Conservation (phyloP, 345 rosid genomes). For the Ailanthus altissimus region DNA sequence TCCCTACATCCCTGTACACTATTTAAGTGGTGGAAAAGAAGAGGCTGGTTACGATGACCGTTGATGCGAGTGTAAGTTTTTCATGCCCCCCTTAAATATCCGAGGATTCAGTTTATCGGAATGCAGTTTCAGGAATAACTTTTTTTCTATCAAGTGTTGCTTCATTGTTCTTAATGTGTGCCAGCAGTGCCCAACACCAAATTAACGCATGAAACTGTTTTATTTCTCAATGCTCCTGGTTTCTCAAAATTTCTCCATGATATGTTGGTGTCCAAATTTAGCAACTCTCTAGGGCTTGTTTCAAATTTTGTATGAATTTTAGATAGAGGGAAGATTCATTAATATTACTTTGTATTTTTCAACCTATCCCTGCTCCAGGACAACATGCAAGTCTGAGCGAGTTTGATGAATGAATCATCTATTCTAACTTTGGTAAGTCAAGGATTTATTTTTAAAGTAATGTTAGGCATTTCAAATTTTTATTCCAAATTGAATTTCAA, state of each 20-base stretch:
- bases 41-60: not conserved
- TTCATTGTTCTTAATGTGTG: conserved; percentile 7
- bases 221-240: not conserved
- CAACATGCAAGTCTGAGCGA: not conserved
- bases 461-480: no score
- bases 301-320: not conserved
- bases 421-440: no score
- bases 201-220: not conserved
- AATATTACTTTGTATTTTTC: not conserved
- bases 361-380: not conserved
- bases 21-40: conserved; percentile 1
- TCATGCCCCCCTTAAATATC: not conserved
- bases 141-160: not conserved
- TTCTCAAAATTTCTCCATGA: not conserved
- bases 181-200: not conserved
- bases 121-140: conserved; percentile 10
- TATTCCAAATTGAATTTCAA: no score
- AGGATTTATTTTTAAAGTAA: no score
- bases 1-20: conserved; percentile 3
- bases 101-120: conserved; percentile 6
- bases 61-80: conserved; percentile 8
- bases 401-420: no score
- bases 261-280: no score
- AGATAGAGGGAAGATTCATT: not conserved
- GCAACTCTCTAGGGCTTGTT: not conserved